Evolutionary conservation across 257 asterid genomes (phyloP), one percentile per base, ranked within the genome.

Genomic region (Fraxinus pennsylvanica): DNA sequence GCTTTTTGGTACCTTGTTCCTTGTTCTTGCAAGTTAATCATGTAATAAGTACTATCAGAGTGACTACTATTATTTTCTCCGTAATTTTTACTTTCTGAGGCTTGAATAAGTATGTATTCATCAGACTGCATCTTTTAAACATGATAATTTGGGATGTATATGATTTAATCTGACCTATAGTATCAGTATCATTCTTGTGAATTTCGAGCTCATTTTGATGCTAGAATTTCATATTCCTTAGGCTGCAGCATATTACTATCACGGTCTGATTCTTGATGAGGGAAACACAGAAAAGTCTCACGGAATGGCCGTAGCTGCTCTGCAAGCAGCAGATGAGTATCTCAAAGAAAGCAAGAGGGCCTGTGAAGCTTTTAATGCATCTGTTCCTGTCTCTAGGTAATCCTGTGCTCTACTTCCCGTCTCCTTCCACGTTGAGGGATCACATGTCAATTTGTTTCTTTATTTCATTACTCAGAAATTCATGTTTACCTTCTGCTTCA

Each of bases 171-270:
- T 57, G 9, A n/a, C 25, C 66, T 54, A 6, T 2, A 19, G 12
- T n/a, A 54, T 54, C 65, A 57, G 15, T 35, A 36, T 5, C 21
- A 21, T 21, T 57, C 25, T 33, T 50, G 33, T 75, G 50, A 36
- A 27, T 54, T 65, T 41, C 43, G 38, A 38, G 27, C 35, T 6
- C 52, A 66, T 36, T 15, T 13, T 75, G 71, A 80, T 74, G 21
- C n/a, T 15, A 59, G 38, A 30, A 66, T 71, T 66, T 45, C 13
- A 1, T 74, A 33, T 82, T 67, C 38, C 73, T n/a, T 72, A 95
- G 99, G 97, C 94, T 79, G 96, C 97, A 74, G 99, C 97, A 61
- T 93, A 96, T 86, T 93, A 96, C 87, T 96, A 93, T 80, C 99
- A 96, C 61, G 98, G 99, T 74, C 89, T 96, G 79, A 96, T 96